Percentiles rank a stretch among this genome's conserved stretches.
These are phyloP conservation scores for Verticillium dahliae DNA, from an alignment of 2,329 filamentous ascomycete genomes.

Conservation along the genomic window DNA sequence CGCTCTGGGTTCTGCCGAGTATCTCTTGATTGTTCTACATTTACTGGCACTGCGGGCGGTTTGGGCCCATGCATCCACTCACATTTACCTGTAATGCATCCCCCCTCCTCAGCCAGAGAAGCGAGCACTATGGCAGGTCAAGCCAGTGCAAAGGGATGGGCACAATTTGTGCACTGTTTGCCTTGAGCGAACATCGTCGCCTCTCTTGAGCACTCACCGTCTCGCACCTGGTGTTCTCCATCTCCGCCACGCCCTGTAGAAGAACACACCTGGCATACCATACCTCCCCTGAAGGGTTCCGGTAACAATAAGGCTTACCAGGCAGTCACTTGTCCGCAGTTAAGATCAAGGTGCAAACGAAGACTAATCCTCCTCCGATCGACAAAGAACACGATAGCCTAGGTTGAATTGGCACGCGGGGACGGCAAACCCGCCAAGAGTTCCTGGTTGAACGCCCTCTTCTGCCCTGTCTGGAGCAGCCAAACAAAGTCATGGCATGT, in stretches of 20 bases:
- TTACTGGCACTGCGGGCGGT: background rate
- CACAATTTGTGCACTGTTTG: background rate
- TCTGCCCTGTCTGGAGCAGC: constrained; percentile 85
- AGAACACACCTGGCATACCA: background rate
- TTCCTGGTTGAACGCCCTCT: constrained; percentile 67
- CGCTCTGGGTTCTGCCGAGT: background rate
- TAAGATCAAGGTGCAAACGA: background rate
- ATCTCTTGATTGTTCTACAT: background rate
- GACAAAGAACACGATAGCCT: constrained; percentile 36
- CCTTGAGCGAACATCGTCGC: background rate
- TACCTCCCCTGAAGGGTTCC: background rate
- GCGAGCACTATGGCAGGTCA: background rate
- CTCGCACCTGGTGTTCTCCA: background rate
- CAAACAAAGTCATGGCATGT: constrained; percentile 52
- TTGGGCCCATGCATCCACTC: background rate
- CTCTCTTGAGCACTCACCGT: too few relatives aligned
- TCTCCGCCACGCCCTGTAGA: background rate
- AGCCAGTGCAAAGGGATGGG: background rate
- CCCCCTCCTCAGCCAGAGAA: background rate
- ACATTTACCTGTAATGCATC: background rate
- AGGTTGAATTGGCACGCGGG: constrained; percentile 62
- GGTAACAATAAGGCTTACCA: background rate
- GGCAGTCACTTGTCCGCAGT: background rate
- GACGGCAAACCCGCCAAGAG: constrained; percentile 58
- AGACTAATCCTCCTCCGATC: background rate